phyloP scores from a whole-genome alignment of 805 yeast genomes.

The Kuraishia molischiana region DNA sequence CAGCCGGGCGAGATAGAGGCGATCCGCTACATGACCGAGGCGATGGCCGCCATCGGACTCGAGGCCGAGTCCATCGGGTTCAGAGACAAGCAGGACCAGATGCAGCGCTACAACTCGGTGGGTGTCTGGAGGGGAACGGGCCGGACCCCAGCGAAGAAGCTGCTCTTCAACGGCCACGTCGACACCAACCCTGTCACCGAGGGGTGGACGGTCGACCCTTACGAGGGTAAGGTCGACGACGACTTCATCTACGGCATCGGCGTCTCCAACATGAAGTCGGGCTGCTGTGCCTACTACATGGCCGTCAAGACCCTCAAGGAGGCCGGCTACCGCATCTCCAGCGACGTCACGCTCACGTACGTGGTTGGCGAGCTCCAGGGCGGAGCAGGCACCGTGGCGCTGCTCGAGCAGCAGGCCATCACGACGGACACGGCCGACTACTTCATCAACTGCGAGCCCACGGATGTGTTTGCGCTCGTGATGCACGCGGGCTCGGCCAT shows the following conservation, averaged over 20 bases:
- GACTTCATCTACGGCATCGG: conserved; percentile 21
- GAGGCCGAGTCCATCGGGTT: conserved; percentile 14
- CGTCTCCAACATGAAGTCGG: conserved; percentile 22
- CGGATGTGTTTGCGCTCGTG: conserved; percentile 17
- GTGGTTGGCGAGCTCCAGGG: conserved; percentile 20
- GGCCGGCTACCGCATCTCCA: conserved; percentile 17
- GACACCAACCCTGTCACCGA: conserved; percentile 21
- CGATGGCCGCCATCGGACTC: conserved; percentile 15
- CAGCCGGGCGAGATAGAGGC: conserved; percentile 18
- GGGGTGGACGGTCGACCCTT: conserved; percentile 23
- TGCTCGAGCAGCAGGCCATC: conserved; percentile 13
- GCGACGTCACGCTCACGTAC: conserved; percentile 18
- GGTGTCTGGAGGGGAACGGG: conserved; percentile 20
- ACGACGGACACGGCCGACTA: conserved; percentile 17
- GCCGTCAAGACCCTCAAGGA: conserved; percentile 19
- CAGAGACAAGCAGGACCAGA: conserved; percentile 15
- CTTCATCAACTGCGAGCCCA: conserved; percentile 21
- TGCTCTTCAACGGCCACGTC: conserved; percentile 21
- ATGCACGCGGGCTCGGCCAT: conserved; percentile 23
- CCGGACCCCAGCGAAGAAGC: conserved; percentile 8
- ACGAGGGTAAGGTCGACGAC: conserved; percentile 15
- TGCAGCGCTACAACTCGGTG: conserved; percentile 15
- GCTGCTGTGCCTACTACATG: conserved; percentile 22
- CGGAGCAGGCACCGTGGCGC: conserved; percentile 20
- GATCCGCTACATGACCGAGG: conserved; percentile 15